Evolutionary conservation across 805 yeast species (phyloP).

Genomic region (Candida piceae): DNA sequence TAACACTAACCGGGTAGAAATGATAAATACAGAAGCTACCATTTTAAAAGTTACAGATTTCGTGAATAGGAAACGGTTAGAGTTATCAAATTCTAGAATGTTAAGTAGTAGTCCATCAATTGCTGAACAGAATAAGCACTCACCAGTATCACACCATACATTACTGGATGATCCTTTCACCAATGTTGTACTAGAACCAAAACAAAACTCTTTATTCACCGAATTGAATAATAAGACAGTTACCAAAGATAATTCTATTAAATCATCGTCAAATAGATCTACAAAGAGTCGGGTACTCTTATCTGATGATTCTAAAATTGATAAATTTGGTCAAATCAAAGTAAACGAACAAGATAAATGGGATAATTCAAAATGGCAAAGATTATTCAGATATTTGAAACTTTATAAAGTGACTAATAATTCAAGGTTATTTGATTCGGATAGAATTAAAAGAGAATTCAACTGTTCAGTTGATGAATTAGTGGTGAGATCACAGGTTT

Average conservation of each 20-base stretch:
- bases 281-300: too few species aligned
- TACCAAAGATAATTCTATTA: neutral
- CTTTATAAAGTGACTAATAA: slow-evolving; percentile 17
- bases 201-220: neutral
- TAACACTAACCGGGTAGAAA: neutral
- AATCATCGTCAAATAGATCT: too few species aligned
- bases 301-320: too few species aligned
- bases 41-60: slow-evolving; percentile 22
- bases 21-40: slow-evolving; percentile 18
- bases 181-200: neutral
- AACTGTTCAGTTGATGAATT: slow-evolving; percentile 22
- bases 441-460: slow-evolving; percentile 14
- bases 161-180: neutral
- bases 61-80: slow-evolving; percentile 14
- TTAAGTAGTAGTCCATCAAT: too few species aligned
- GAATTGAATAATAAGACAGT: neutral
- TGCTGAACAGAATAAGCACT: neutral
- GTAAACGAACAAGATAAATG: slow-evolving; percentile 11
- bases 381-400: slow-evolving; percentile 16
- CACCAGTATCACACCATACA: neutral
- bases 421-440: slow-evolving; percentile 7
- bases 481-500: slow-evolving; percentile 14
- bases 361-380: slow-evolving; percentile 21
- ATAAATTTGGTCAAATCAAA: neutral
- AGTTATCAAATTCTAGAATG: neutral